These are phyloP conservation scores for Ganoderma lucidum DNA, from an alignment of 1,284 basidiomycete species.

Conservation along the genomic window DNA sequence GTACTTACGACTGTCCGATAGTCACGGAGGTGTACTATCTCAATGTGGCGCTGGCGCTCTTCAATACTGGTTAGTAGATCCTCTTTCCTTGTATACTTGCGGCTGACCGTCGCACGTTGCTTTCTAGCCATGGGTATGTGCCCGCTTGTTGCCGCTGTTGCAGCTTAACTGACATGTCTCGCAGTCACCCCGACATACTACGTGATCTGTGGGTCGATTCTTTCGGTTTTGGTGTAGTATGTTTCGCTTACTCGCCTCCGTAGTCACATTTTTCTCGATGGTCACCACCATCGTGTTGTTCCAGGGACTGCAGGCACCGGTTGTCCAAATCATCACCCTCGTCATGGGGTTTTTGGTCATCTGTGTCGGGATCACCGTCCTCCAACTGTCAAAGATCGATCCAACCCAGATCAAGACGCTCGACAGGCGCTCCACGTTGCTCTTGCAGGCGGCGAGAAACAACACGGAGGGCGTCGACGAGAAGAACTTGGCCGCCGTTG, in stretches of 20 bases:
- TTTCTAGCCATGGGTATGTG: slow-evolving; percentile 75
- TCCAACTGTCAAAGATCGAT: slow-evolving; percentile 96
- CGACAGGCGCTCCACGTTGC: slow-evolving; percentile 86
- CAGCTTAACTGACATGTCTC: slow-evolving; percentile 28
- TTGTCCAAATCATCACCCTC: slow-evolving; percentile 85
- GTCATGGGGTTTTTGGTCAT: slow-evolving; percentile 92
- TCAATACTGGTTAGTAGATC: slow-evolving; percentile 79
- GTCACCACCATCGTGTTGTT: slow-evolving; percentile 90
- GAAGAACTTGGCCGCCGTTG: slow-evolving; percentile 60
- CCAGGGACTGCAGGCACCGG: slow-evolving; percentile 87
- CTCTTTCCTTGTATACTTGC: slow-evolving; percentile 11
- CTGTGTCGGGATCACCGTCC: slow-evolving; percentile 90
- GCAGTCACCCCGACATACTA: slow-evolving; percentile 90
- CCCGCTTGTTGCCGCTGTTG: background rate
- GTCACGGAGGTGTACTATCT: slow-evolving; percentile 95
- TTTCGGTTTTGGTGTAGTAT: slow-evolving; percentile 5
- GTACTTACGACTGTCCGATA: slow-evolving; percentile 38
- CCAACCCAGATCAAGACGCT: slow-evolving; percentile 77
- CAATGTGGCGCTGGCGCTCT: slow-evolving; percentile 95
- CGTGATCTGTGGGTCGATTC: slow-evolving; percentile 68
- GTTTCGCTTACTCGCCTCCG: slow-evolving; percentile 6
- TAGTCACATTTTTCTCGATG: slow-evolving; percentile 89
- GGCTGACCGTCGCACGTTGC: background rate
- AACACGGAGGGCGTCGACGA: slow-evolving; percentile 72
- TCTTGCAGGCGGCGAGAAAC: slow-evolving; percentile 78